A percentile compares a stretch with the other conserved stretches of the same genome.
phyloP scores from a whole-genome alignment of 2,329 filamentous ascomycete genomes.

The Elsinoe arachidis region DNA sequence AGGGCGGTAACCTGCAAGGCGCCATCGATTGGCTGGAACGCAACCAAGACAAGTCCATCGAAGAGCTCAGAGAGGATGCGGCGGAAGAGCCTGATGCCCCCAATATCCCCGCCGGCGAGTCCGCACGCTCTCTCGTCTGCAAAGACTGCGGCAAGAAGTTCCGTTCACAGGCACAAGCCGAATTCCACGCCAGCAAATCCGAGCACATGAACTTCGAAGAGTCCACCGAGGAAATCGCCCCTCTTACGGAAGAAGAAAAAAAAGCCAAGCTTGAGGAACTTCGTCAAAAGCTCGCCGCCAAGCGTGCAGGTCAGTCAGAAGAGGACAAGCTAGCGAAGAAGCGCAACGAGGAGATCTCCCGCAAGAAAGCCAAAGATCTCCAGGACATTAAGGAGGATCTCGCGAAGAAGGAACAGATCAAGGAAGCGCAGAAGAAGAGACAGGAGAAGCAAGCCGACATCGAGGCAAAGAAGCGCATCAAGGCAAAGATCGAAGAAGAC shows the following conservation, averaged over 20 bases:
- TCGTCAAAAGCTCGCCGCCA: constrained; percentile 60
- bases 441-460: constrained; percentile 79
- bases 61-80: constrained; percentile 58
- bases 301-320: constrained; percentile 58
- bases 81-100: constrained; percentile 41
- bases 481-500: constrained; percentile 89
- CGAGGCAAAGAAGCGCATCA: constrained; percentile 79
- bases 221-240: constrained; percentile 84
- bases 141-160: constrained; percentile 94
- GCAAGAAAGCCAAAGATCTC: constrained; percentile 80
- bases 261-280: constrained; percentile 69
- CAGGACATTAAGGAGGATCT: constrained; percentile 89
- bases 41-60: constrained; percentile 78
- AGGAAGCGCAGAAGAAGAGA: constrained; percentile 78
- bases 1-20: constrained; percentile 69
- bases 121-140: constrained; percentile 76
- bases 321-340: constrained; percentile 74
- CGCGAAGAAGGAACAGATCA: constrained; percentile 78
- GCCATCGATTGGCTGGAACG: constrained; percentile 92
- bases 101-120: constrained; percentile 60
- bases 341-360: constrained; percentile 74
- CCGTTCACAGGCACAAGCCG: constrained; percentile 67
- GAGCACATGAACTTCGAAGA: constrained; percentile 87
- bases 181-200: constrained; percentile 86
- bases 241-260: constrained; percentile 87